Evolutionary conservation across 176 grass and related monocot species (phyloP).

Genomic region (Dendrocalamus sinicus): DNA sequence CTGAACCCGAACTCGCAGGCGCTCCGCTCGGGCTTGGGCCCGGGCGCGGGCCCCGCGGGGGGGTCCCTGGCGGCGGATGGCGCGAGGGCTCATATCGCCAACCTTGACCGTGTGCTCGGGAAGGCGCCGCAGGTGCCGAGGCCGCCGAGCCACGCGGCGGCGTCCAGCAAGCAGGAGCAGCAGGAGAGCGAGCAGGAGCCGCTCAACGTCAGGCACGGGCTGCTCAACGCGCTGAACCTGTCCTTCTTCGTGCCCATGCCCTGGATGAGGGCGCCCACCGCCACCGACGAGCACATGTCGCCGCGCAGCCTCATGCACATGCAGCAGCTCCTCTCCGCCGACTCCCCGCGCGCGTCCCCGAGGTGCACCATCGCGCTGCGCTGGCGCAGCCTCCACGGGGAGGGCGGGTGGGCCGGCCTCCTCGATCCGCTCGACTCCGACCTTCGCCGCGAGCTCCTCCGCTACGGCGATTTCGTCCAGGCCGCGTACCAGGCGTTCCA

Average conservation of each 20-base stretch:
- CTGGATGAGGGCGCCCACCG: conserved; percentile 39
- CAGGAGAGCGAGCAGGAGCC: conserved; percentile 41
- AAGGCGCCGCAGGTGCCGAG: conserved; percentile 51
- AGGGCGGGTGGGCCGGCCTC: conserved; percentile 60
- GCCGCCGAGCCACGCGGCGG: background rate
- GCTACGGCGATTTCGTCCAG: conserved; percentile 83
- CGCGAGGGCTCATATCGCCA: conserved; percentile 58
- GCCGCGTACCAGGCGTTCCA: conserved; percentile 88
- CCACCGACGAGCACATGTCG: conserved; percentile 76
- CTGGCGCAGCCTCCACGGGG: conserved; percentile 76
- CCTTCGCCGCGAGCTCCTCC: conserved; percentile 85
- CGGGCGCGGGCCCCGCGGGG: background rate
- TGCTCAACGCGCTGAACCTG: conserved; percentile 65
- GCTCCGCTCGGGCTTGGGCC: background rate
- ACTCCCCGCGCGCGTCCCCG: conserved; percentile 70
- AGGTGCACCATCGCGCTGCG: conserved; percentile 61
- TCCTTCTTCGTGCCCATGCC: conserved; percentile 68
- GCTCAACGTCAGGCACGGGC: conserved; percentile 46
- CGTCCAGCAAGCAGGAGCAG: background rate
- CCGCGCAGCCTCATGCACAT: conserved; percentile 87
- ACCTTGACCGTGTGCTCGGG: conserved; percentile 84
- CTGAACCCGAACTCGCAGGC: conserved; percentile 56
- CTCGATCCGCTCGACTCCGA: conserved; percentile 89
- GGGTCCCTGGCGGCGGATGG: background rate
- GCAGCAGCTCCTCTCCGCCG: conserved; percentile 74